Base-by-base conservation (phyloP, 768 basidiomycete species). In the Kondoa malvinella region DNA sequence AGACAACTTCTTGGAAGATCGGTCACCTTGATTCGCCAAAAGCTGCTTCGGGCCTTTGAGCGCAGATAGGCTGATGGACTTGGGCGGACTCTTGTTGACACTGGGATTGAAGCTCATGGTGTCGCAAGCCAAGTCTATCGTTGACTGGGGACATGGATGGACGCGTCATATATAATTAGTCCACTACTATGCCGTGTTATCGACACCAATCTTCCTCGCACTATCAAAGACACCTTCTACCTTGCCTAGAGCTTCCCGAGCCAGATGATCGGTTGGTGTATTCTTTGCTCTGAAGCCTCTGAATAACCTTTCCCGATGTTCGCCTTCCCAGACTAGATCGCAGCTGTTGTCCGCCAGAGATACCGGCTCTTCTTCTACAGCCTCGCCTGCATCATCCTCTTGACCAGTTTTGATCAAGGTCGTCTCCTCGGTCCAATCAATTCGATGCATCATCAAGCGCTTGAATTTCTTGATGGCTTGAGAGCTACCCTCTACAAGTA, bases 281-380 rank as follows among this genome's bases (percentile, higher is more conserved):
- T 77, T 78, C 67, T 75, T 66, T 15, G 70, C 56, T 15, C 71
- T 57, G 58, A 74, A 69, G 26, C 70, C 70, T 21, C 67, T 85
- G 78, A 91, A 97, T 64, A 82, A 81, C 57, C 89, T 81, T 73
- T 97, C 92, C 68, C 88, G 82, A 68, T 95, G 76, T 62, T 84
- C 82, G 12, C 95, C 95, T 75, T 92, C 89, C 94, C 95, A 99
- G 4, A 97, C 84, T 65, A 95, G 77, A 75, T 84, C 86, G 77
- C 95, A 97, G 68, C 82, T 82, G 77, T 99, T 99, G 71, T 89
- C 83, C 68, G 86, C 88, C 74, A 96, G 75, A n/a, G 84, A 86
- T 40, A 79, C 79, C 0, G 74, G 76, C 15, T 70, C 73, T 17
- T 77, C 77, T 2, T 67, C 71, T 3, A 67, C 72, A 30, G 68